These are phyloP conservation scores for Nepenthes mirabilis DNA, from an alignment of 148 eudicot species.

Conservation along the genomic window DNA sequence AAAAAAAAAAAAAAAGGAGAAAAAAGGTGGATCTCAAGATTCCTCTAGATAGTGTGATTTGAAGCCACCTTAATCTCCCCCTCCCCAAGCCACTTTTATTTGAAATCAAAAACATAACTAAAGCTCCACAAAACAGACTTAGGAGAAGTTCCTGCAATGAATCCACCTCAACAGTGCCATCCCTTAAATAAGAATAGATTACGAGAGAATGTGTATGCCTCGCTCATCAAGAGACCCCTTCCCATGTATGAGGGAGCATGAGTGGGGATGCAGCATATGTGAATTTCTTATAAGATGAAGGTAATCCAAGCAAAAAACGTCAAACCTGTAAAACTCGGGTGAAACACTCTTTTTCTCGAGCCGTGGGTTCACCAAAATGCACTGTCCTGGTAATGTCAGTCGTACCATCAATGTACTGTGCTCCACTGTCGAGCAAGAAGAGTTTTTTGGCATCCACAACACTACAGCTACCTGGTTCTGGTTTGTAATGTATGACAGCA, in stretches of 20 bases:
- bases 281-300: not conserved
- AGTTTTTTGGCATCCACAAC: constrained; percentile 54
- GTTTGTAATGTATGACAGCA: constrained; percentile 93
- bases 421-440: constrained; percentile 91
- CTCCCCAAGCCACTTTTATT: no score
- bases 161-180: no score
- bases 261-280: not conserved
- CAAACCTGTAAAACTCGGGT: constrained; percentile 90
- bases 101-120: no score
- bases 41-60: no score
- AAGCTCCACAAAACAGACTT: no score
- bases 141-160: no score
- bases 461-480: constrained; percentile 77
- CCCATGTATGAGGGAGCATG: no score
- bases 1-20: no score
- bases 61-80: no score
- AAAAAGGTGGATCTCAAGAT: no score
- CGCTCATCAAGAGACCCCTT: no score
- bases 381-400: constrained; percentile 97
- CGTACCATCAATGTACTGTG: constrained; percentile 95
- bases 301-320: not conserved
- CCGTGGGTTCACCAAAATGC: constrained; percentile 85
- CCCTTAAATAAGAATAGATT: constrained; percentile 6
- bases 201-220: not conserved
- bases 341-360: constrained; percentile 81